phyloP scores from a whole-genome alignment of 2,329 filamentous ascomycete genomes.

The Cryphonectria carpinicola region DNA sequence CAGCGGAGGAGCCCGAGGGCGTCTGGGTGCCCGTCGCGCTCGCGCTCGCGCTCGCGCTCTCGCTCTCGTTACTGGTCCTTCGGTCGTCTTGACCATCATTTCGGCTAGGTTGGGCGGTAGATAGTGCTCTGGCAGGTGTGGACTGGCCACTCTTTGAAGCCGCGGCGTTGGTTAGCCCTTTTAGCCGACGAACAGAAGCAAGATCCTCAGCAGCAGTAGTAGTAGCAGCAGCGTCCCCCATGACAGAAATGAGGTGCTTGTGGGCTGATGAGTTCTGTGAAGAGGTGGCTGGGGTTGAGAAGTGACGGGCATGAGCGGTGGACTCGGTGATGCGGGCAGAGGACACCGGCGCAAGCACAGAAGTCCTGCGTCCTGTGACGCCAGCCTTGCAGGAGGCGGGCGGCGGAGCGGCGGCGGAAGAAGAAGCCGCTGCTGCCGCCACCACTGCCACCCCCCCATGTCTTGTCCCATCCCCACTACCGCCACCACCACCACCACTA shows the following conservation, averaged over 20 bases:
- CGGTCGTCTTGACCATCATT: constrained; percentile 47
- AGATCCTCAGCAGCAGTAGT: constrained; percentile 51
- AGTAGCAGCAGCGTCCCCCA: constrained; percentile 42
- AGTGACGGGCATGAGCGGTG: constrained; percentile 67
- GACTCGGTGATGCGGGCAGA: constrained; percentile 63
- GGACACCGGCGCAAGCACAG: constrained; percentile 62
- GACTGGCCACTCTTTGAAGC: constrained; percentile 88
- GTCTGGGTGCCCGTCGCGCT: constrained; percentile 58
- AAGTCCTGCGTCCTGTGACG: constrained; percentile 49
- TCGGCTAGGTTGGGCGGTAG: constrained; percentile 59
- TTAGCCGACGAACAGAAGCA: constrained; percentile 70
- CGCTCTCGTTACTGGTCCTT: constrained; percentile 45
- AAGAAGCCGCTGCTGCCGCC: constrained; percentile 38
- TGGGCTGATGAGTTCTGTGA: constrained; percentile 56
- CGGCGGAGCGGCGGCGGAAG: constrained; percentile 40
- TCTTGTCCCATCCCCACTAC: constrained; percentile 40
- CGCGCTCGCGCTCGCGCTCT: constrained; percentile 47
- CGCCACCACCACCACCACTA: constrained; percentile 31
- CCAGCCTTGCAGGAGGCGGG: constrained; percentile 47
- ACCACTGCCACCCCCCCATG: constrained; percentile 36
- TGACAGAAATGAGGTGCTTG: constrained; percentile 42
- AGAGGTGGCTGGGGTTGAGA: constrained; percentile 69
- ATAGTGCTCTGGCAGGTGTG: constrained; percentile 87
- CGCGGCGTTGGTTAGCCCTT: constrained; percentile 86
- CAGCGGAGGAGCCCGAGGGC: constrained; percentile 51